Evolutionary conservation across 495 filamentous ascomycete genomes (phyloP).

Genomic region (Aspergillus homomorphus): DNA sequence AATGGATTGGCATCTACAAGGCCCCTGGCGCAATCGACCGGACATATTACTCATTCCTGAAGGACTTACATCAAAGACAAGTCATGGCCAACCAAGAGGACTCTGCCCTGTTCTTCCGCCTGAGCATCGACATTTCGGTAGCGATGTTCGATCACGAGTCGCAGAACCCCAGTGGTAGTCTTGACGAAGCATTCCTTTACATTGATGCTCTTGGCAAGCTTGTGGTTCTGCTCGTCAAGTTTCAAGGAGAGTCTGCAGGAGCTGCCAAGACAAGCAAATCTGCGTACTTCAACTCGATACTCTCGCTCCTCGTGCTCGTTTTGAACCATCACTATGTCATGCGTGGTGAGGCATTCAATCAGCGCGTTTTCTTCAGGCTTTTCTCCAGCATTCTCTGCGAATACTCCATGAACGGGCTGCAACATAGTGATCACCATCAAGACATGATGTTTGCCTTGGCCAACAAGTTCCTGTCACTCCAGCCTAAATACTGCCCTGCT

Average conservation of each 20-base stretch:
- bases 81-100: constrained; percentile 71
- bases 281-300: constrained; percentile 67
- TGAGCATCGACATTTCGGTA: constrained; percentile 77
- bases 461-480: constrained; percentile 67
- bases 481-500: constrained; percentile 70
- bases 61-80: constrained; percentile 72
- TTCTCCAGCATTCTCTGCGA: constrained; percentile 82
- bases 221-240: constrained; percentile 68
- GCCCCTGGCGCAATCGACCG: constrained; percentile 68
- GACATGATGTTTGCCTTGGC: constrained; percentile 71
- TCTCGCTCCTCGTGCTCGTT: constrained; percentile 73
- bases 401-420: constrained; percentile 46
- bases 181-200: constrained; percentile 69
- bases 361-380: constrained; percentile 86
- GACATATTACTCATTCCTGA: constrained; percentile 71
- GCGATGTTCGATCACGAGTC: constrained; percentile 67
- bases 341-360: constrained; percentile 77
- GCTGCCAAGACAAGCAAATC: constrained; percentile 58
- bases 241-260: constrained; percentile 57
- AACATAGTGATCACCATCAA: constrained; percentile 56
- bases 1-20: constrained; percentile 85
- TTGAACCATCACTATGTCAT: constrained; percentile 82
- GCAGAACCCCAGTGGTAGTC: constrained; percentile 54
- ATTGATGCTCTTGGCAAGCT: constrained; percentile 89
- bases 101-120: constrained; percentile 71